Evolutionary conservation across 768 basidiomycete genomes (phyloP).

Genomic region (Mycena crocata): DNA sequence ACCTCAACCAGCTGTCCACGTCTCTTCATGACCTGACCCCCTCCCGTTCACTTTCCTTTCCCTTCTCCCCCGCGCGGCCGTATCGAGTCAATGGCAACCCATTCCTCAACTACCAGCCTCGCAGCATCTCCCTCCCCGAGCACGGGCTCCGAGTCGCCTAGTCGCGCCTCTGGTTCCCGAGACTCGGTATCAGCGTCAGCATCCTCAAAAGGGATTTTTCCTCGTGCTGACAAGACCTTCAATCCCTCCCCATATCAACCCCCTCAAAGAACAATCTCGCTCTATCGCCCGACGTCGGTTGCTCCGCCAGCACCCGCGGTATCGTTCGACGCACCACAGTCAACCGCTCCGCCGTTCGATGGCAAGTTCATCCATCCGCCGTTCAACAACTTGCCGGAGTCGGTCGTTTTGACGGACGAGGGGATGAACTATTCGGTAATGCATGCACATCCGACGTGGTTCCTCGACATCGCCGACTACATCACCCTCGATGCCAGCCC

Average conservation of each 20-base stretch:
- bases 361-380: conserved; percentile 32
- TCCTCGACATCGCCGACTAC: conserved; percentile 62
- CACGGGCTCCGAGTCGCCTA: conserved; percentile 26
- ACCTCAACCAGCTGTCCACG: conserved; percentile 27
- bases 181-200: conserved; percentile 26
- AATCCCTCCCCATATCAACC: conserved; percentile 32
- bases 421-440: conserved; percentile 64
- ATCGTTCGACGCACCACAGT: conserved; percentile 30
- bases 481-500: conserved; percentile 46
- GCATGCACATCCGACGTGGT: conserved; percentile 65
- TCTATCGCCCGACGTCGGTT: conserved; percentile 15
- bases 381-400: conserved; percentile 27
- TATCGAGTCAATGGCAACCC: conserved; percentile 23
- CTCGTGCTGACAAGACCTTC: conserved; percentile 31
- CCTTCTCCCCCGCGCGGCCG: not conserved
- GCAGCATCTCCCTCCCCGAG: conserved; percentile 20
- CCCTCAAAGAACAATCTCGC: conserved; percentile 14
- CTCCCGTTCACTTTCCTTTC: conserved; percentile 6
- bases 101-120: conserved; percentile 16
- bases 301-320: not conserved
- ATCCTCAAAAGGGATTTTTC: conserved; percentile 24
- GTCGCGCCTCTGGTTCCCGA: conserved; percentile 20
- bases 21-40: conserved; percentile 20
- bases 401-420: conserved; percentile 46
- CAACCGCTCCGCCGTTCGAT: conserved; percentile 31